phyloP scores from a whole-genome alignment of 306 rosid genomes.

The Quercus dentata region DNA sequence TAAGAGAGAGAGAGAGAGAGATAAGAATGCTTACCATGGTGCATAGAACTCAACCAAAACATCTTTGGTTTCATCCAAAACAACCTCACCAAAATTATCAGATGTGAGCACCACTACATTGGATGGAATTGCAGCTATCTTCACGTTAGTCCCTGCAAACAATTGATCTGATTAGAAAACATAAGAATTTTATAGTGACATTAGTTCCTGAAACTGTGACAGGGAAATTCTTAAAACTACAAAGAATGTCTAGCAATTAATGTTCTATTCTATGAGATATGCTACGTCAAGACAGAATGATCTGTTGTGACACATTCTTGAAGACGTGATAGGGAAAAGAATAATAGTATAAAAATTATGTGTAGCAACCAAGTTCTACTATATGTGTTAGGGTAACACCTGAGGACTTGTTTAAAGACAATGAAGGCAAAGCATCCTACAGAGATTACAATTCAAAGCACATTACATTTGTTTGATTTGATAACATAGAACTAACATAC shows the following conservation, averaged over 20 bases:
- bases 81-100: slow-evolving; percentile 72
- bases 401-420: not conserved
- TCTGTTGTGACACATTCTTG: not conserved
- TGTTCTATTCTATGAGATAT: not conserved
- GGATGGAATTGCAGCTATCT: slow-evolving; percentile 73
- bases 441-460: not conserved
- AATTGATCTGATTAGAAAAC: slow-evolving; percentile 18
- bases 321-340: not conserved
- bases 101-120: slow-evolving; percentile 61
- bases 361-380: not conserved
- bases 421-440: not conserved
- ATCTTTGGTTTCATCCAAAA: slow-evolving; percentile 78
- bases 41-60: slow-evolving; percentile 97
- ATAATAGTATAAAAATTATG: not conserved
- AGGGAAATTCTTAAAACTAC: not conserved
- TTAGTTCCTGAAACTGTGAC: not conserved
- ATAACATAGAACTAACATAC: not conserved
- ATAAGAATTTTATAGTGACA: not conserved
- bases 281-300: not conserved
- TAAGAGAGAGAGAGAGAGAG: slow-evolving; percentile 3
- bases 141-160: slow-evolving; percentile 79
- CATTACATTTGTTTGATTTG: not conserved
- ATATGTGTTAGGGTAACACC: not conserved
- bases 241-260: not conserved
- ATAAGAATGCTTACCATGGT: slow-evolving; percentile 64